Conservation (phyloP, 2,329 filamentous ascomycete species). For the Calonectria multiphialidica region DNA sequence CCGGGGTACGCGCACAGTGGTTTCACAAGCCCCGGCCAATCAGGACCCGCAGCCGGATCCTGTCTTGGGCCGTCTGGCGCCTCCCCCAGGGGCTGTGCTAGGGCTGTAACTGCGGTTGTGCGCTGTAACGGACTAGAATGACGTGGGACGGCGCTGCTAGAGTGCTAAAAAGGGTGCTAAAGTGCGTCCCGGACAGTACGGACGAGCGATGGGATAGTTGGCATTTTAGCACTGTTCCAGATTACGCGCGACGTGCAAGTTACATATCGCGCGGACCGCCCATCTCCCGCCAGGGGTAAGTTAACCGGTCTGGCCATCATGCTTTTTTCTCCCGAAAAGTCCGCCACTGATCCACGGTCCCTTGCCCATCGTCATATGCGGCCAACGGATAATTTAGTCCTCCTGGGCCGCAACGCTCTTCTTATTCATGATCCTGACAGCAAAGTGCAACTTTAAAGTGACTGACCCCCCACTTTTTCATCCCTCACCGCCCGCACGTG, state of each 20-base stretch:
- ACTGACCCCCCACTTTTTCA: conserved; percentile 42
- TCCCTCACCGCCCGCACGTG: conserved; percentile 33
- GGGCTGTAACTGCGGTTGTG: conserved; percentile 4
- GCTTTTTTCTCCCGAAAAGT: background rate
- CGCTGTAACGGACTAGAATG: conserved; percentile 6
- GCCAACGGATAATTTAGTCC: background rate
- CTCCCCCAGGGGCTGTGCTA: background rate
- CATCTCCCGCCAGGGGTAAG: background rate
- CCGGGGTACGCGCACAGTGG: conserved; percentile 8
- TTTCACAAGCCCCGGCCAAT: background rate
- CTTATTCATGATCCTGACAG: conserved; percentile 21
- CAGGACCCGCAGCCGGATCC: background rate
- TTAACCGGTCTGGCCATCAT: background rate
- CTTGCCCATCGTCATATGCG: conserved; percentile 11
- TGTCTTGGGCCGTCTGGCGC: background rate
- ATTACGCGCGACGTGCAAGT: background rate
- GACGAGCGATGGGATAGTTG: background rate
- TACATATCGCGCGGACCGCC: background rate
- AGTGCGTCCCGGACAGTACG: background rate
- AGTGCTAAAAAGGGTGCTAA: background rate
- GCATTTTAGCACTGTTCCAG: background rate
- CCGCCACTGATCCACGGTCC: conserved; percentile 13
- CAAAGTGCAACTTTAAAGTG: conserved; percentile 36
- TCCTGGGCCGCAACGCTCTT: conserved; percentile 17
- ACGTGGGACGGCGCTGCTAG: background rate